Conservation (phyloP, 164 flowering plant genomes). For the Liriodendron chinense region DNA sequence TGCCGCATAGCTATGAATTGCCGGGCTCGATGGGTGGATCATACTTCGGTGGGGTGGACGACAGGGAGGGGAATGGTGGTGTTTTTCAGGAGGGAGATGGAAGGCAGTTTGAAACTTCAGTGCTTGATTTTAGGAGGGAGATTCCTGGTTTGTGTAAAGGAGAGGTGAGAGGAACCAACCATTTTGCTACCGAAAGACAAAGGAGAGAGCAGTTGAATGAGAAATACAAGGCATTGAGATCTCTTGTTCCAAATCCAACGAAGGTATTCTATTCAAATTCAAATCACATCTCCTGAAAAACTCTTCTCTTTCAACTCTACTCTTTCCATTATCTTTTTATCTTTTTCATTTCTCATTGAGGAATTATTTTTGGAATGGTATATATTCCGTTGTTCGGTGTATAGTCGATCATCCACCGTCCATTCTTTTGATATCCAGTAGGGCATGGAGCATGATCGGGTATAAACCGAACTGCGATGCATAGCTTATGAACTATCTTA, state of each 20-base stretch:
- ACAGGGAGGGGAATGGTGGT: conserved; percentile 34
- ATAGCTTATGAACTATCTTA: no score
- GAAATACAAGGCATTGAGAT: conserved; percentile 49
- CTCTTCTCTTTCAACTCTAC: no score
- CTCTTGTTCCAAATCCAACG: conserved; percentile 68
- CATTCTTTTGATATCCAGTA: no score
- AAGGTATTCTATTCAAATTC: conserved; percentile 46
- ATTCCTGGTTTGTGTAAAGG: conserved; percentile 21
- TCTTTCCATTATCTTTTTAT: no score
- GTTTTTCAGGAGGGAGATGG: conserved; percentile 38
- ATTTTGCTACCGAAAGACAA: conserved; percentile 68
- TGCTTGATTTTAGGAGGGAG: conserved; percentile 55
- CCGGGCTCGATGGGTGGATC: conserved; percentile 31
- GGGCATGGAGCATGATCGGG: no score
- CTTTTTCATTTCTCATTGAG: no score
- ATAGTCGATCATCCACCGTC: no score
- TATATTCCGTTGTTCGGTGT: no score
- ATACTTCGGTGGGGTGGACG: conserved; percentile 50
- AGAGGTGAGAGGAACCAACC: conserved; percentile 38
- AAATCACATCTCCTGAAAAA: not conserved
- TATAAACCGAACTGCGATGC: no score
- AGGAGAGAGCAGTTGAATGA: conserved; percentile 70
- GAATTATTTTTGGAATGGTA: no score
- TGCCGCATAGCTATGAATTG: conserved; percentile 34
- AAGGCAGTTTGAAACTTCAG: conserved; percentile 42